phyloP scores from a whole-genome alignment of 192 early-diverging fungal species.

The Entomortierella beljakovae region DNA sequence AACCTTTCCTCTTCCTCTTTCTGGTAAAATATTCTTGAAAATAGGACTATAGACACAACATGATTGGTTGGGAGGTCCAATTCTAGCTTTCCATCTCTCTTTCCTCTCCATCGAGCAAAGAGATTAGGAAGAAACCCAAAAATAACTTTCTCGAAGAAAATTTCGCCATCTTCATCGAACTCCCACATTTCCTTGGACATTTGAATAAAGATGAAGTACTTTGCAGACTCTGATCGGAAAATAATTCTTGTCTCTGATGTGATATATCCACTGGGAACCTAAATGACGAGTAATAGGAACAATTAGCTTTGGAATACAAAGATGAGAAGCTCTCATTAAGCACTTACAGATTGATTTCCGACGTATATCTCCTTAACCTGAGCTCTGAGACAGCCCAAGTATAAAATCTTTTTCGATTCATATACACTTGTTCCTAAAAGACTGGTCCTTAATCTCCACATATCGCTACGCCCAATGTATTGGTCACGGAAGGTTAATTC shows the following conservation, averaged over 20 bases:
- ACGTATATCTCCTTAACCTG: constrained; percentile 84
- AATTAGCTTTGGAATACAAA: too few species aligned
- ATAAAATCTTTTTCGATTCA: constrained; percentile 78
- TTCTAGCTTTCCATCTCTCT: constrained; percentile 54
- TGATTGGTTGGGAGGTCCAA: constrained; percentile 80
- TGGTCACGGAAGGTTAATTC: constrained; percentile 92
- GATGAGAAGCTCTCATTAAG: too few species aligned
- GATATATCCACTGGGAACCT: constrained; percentile 85
- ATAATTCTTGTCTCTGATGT: constrained; percentile 84
- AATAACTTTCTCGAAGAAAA: constrained; percentile 94
- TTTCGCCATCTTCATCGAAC: constrained; percentile 96
- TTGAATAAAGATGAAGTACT: constrained; percentile 95
- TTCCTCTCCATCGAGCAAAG: constrained; percentile 85
- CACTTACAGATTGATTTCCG: constrained; percentile 68
- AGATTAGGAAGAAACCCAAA: constrained; percentile 90
- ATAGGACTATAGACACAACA: constrained; percentile 95
- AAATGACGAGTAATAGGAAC: neutral
- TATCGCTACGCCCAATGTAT: constrained; percentile 91
- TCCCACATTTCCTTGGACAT: constrained; percentile 99
- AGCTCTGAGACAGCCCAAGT: constrained; percentile 77
- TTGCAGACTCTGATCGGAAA: constrained; percentile 94
- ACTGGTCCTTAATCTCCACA: constrained; percentile 87
- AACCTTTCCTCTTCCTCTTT: constrained; percentile 54
- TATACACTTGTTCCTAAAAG: constrained; percentile 80
- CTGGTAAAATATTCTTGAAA: constrained; percentile 88